Evolutionary conservation across 345 rosid genomes (phyloP).

Genomic region (Jatropha curcas): DNA sequence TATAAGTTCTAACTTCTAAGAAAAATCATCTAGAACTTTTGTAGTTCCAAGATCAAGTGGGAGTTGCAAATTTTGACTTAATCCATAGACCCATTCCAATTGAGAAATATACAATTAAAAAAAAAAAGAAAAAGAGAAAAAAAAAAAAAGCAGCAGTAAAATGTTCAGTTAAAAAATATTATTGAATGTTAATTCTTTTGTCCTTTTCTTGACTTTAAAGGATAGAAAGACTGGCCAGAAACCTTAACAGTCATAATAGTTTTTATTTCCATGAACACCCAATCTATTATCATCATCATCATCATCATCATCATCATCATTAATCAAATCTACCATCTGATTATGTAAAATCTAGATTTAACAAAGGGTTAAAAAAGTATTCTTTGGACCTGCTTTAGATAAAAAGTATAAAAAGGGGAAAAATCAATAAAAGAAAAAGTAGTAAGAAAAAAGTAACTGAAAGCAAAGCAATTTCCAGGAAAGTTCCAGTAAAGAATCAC

Average conservation of each 20-base stretch:
- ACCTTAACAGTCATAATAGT: no score
- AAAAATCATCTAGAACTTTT: constrained; percentile 7
- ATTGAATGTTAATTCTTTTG: not conserved
- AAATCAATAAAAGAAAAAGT: not conserved
- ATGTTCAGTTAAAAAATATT: no score
- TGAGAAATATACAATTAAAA: no score
- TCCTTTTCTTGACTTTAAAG: no score
- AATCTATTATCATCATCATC: no score
- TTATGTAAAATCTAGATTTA: not conserved
- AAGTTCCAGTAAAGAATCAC: constrained; percentile 3
- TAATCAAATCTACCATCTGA: no score
- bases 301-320: no score
- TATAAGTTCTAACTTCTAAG: not conserved
- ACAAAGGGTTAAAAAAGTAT: not conserved
- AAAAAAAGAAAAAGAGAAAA: no score
- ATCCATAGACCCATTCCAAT: constrained; percentile 13
- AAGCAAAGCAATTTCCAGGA: not conserved
- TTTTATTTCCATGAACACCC: no score
- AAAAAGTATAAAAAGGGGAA: not conserved
- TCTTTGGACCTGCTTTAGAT: not conserved
- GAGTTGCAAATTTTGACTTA: constrained; percentile 30
- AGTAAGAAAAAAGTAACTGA: not conserved
- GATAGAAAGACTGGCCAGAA: no score
- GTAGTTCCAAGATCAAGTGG: constrained; percentile 22
- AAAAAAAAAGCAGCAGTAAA: not conserved